Evolutionary conservation across 805 yeast species (phyloP), one percentile per base, ranked within the genome.

Genomic region (Pichia thaimueangensis): DNA sequence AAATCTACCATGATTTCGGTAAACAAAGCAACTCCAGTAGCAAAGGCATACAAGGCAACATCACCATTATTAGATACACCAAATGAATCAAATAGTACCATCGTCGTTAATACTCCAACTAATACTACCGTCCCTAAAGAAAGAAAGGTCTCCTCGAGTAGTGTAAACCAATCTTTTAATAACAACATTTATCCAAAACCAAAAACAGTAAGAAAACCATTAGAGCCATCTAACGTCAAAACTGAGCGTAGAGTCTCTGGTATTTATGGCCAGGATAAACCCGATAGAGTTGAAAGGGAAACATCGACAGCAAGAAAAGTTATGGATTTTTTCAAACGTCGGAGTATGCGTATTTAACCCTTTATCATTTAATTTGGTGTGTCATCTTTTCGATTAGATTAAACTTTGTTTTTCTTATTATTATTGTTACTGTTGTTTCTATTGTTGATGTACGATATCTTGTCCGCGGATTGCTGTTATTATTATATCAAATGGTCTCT

Each of bases 281-380:
- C 37, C 52, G 62, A 51, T 43, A 56, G 53, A 60, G 45, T 42
- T 30, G 60, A 67, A 47, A 77, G 73, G 51, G 86, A 80, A 51
- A 77, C 79, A 17, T 80, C 88, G 37, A 82, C 93, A 2, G 87
- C 93, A 5, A 77, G 80, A 56, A 78, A 78, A 53, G 88, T 82
- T 9, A 76, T 82, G 73, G 89, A 82, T 59, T 82, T 82, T 58
- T 82, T 82, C 67, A 81, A 81, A 57, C 73, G 89, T 62, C 74
- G 86, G 63, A 76, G 68, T 53, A 59, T 64, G 43, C 58, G 69
- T 49, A 63, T 63, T 25, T 63, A 45, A 50, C n/a, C n/a, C n/a
- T n/a, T n/a, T n/a, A n/a, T n/a, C n/a, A 21, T 21, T 19, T 25
- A n/a, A 6, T 19, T 13, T 19, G 4, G 10, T 23, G 7, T 32